Base-by-base conservation (phyloP, 768 basidiomycete species). In the Pisolithus tinctorius region DNA sequence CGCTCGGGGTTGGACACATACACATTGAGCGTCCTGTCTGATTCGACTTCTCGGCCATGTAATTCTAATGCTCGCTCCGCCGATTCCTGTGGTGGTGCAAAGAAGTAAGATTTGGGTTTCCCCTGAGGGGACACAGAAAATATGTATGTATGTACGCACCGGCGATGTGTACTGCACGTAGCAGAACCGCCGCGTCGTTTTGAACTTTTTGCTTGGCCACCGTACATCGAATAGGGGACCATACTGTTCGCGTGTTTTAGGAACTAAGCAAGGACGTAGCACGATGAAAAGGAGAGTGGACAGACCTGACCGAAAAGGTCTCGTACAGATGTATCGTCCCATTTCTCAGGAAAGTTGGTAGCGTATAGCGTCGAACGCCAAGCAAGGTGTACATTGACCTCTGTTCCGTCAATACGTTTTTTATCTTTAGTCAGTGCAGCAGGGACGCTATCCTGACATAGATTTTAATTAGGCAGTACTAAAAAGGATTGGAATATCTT, bases 151-250 rank as follows among this genome's bases (percentile, higher is more conserved):
- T n/a, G n/a, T n/a, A 73, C 86, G 47, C 51, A 92, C 94, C 0
- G 91, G 89, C 17, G 82, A 82, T 1, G 84, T 85, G 63, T 81
- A 97, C 55, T 98, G 96, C 1, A 99, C 75, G 65, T 98, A 99
- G 61, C 91, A 93, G 67, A 99, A 98, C 40, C 96, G 79, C 34
- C 96, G 74, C 2, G 88, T 86, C 51, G 73, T 82, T 69, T 93
- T 95, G 76, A 92, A 93, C 63, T 96, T 96, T 63, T 94, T 94
- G 69, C 92, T 94, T 5, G 96, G 96, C 95, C 95, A 98, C 30
- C 96, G 87, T 16, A 93, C 88, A 56, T 98, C 94, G 54, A 98
- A 89, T 49, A 99, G 79, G 4, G 77, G 79, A 9, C 96, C 96
- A 68, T 88, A 93, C 93, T 96, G 50, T 1, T 10, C 25, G 47